Base-by-base conservation (phyloP, 179 eudicot genomes). In the Corrigiola litoralis region DNA sequence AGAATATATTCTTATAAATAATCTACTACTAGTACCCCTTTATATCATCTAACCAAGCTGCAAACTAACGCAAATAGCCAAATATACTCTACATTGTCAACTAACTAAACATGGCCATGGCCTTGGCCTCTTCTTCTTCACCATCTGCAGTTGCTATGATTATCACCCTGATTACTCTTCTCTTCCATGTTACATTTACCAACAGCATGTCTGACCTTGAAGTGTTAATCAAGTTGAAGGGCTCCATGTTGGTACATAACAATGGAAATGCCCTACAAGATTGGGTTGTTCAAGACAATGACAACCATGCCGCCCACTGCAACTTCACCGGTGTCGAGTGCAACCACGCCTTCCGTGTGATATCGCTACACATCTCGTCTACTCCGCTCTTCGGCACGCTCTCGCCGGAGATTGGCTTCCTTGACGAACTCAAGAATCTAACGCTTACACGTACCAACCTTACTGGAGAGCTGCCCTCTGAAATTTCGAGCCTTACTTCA, bases 251-350 rank as follows among this genome's bases (percentile, higher is more conserved):
- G 8, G 56, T 66, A 2, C 77, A 83, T 0, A 37, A 11, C 49
- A 48, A 47, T 5, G 21, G 6, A 13, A 21, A n/a, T 20, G 11
- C 9, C 11, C 60, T 69, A 1, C n/a, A 20, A 12, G 60, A 44
- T 31, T 58, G 62, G 61, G n/a, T n/a, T n/a, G n/a, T n/a, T n/a
- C n/a, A n/a, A n/a, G n/a, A n/a, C n/a, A n/a, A n/a, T n/a, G n/a
- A 72, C 63, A 5, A 16, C 36, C 13, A 63, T 2, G 20, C 57
- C 1, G 37, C 71, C 0, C 92, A 89, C 76, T 92, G 98, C 57
- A 68, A 69, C 5, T 92, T 89, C 79, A 65, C 82, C 28, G 96
- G 97, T 10, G 83, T 91, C 32, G 61, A 74, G 0, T 91, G 97
- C 65, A 80, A 85, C 70, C 69, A 32, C 0, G 66, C 48, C 52